These are phyloP conservation scores for Amorphotheca resinae DNA, from an alignment of 495 filamentous ascomycete genomes.

Conservation along the genomic window DNA sequence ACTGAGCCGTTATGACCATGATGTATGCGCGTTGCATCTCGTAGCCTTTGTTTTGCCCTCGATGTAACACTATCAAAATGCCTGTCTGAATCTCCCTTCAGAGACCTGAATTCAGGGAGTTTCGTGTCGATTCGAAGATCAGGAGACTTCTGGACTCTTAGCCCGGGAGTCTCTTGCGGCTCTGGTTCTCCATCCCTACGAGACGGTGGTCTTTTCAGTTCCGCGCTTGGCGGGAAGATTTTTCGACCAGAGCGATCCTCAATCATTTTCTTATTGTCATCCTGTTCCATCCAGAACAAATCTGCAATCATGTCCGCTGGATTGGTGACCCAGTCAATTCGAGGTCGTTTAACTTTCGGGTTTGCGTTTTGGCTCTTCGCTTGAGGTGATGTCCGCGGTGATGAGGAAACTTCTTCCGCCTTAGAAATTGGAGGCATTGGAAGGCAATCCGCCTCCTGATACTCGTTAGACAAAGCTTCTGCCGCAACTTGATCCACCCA, in stretches of 20 bases:
- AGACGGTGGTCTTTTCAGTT: constrained; percentile 13
- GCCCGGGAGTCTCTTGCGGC: constrained; percentile 3
- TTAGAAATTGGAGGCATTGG: constrained; percentile 16
- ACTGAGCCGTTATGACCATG: constrained; percentile 26
- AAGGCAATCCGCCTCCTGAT: constrained; percentile 13
- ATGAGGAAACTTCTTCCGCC: constrained; percentile 7
- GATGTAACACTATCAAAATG: constrained; percentile 11
- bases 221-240: constrained; percentile 40
- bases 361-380: constrained; percentile 8
- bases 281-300: constrained; percentile 71
- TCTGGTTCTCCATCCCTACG: constrained; percentile 9
- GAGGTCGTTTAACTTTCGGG: constrained; percentile 39
- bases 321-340: constrained; percentile 67
- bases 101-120: constrained; percentile 19
- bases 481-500: constrained; percentile 64
- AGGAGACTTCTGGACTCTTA: not conserved
- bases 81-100: constrained; percentile 15
- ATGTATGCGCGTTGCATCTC: constrained; percentile 34
- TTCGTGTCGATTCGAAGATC: constrained; percentile 19
- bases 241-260: constrained; percentile 60
- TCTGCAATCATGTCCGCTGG: constrained; percentile 78
- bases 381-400: constrained; percentile 13
- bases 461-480: constrained; percentile 27
- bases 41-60: constrained; percentile 33
- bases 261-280: constrained; percentile 57